These are phyloP conservation scores for Solanum bulbocastanum DNA, from an alignment of 257 asterid species.

Conservation along the genomic window DNA sequence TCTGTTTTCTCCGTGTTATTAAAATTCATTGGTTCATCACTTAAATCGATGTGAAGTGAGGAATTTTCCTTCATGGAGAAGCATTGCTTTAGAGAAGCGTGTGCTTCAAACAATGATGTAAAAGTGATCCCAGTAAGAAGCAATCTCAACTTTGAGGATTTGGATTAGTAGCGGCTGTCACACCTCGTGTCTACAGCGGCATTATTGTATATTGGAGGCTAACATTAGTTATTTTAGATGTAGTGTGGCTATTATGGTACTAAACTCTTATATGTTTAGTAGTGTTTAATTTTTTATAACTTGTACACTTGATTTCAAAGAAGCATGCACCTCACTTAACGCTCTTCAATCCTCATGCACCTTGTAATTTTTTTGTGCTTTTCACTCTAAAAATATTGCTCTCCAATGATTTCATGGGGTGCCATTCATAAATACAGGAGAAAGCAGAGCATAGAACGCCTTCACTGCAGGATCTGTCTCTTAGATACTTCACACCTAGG, in stretches of 20 bases:
- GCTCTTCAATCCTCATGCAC: background rate
- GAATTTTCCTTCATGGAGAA: background rate
- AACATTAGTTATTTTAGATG: background rate
- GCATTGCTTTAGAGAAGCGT: background rate
- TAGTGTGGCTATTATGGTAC: background rate
- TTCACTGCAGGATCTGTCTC: constrained; percentile 45
- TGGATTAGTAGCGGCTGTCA: background rate
- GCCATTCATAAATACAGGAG: constrained; percentile 35
- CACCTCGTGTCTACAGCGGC: background rate
- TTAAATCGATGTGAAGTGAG: background rate
- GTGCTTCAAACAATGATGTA: background rate
- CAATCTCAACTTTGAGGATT: background rate
- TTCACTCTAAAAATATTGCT: background rate
- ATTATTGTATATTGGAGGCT: background rate
- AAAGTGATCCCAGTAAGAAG: background rate
- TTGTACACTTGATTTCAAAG: background rate
- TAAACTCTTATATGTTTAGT: background rate
- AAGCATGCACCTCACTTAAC: background rate
- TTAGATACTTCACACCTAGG: constrained; percentile 89
- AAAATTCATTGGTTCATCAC: background rate
- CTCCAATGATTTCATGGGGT: background rate
- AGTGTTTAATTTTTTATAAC: background rate
- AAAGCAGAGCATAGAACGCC: constrained; percentile 17
- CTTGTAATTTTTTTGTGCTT: background rate
- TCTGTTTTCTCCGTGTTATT: background rate